These are phyloP conservation scores for Pseudogymnoascus sp. DNA, from an alignment of 2,329 filamentous ascomycete genomes.

Conservation along the genomic window DNA sequence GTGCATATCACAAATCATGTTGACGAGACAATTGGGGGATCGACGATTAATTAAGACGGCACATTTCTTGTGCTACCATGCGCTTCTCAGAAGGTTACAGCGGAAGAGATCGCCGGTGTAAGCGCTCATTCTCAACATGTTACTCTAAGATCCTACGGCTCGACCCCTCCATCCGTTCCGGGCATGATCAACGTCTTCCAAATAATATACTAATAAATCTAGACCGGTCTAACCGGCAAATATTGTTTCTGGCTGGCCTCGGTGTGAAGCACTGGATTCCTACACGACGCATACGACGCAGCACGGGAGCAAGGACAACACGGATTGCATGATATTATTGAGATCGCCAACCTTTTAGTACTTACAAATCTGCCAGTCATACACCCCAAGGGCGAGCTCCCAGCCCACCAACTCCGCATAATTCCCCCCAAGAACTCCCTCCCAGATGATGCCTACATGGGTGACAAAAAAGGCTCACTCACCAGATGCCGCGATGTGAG, in stretches of 20 bases:
- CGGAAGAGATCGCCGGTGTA: not conserved
- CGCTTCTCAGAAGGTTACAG: not conserved
- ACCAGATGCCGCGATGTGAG: constrained; percentile 1
- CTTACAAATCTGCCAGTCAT: constrained; percentile 3
- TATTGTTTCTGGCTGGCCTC: not conserved
- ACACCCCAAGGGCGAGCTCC: not conserved
- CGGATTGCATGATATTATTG: constrained; percentile 5
- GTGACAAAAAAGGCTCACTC: constrained; percentile 6
- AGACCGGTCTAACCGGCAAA: not conserved
- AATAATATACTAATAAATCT: not conserved
- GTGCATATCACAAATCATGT: not conserved
- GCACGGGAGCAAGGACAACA: not conserved
- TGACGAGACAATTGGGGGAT: not conserved
- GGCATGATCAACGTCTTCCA: not conserved
- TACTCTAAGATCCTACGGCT: not conserved
- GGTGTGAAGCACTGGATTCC: not conserved
- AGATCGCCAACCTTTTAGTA: constrained; percentile 8
- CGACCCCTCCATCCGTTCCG: not conserved
- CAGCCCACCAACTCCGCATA: not conserved
- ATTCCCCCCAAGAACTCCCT: not conserved
- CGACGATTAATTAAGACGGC: not conserved
- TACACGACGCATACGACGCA: not conserved
- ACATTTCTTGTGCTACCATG: not conserved
- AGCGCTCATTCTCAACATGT: not conserved
- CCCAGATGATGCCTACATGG: not conserved